Evolutionary conservation across 805 yeast species (phyloP).

Genomic region (Sugiyamaella mastotermitis): DNA sequence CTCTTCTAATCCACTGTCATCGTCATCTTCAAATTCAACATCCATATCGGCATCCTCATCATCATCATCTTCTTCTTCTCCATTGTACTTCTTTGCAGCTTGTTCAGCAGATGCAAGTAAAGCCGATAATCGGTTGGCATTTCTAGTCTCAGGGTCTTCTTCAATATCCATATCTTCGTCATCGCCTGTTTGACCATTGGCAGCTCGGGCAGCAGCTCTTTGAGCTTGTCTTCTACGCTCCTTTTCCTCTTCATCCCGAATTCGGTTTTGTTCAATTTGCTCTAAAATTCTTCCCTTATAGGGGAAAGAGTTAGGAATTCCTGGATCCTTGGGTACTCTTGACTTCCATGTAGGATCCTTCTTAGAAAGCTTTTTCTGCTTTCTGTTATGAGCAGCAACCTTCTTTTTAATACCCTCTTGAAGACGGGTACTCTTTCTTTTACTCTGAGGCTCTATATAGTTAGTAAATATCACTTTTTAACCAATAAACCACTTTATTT

Average conservation of each 20-base stretch:
- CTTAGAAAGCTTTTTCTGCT: conserved; percentile 74
- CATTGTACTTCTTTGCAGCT: conserved; percentile 73
- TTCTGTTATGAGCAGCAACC: conserved; percentile 85
- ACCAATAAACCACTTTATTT: no score
- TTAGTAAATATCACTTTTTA: no score
- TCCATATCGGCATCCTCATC: conserved; percentile 38
- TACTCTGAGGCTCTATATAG: conserved; percentile 48
- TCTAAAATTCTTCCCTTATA: conserved; percentile 77
- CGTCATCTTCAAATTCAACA: conserved; percentile 38
- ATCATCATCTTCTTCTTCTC: conserved; percentile 38
- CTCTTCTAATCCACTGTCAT: conserved; percentile 44
- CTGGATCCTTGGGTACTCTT: conserved; percentile 76
- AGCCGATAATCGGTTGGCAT: conserved; percentile 64
- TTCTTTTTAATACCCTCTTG: conserved; percentile 95
- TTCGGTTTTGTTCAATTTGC: conserved; percentile 45
- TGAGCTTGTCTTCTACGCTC: conserved; percentile 33
- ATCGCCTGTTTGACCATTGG: conserved; percentile 29
- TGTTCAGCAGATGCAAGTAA: conserved; percentile 82
- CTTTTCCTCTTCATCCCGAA: conserved; percentile 36
- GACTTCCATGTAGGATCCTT: conserved; percentile 94
- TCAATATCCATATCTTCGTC: conserved; percentile 32
- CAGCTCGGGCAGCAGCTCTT: conserved; percentile 29
- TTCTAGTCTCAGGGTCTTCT: conserved; percentile 31
- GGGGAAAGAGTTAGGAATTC: conserved; percentile 93
- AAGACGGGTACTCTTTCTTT: conserved; percentile 87